These are phyloP conservation scores for Scheffersomyces lignosus DNA, from an alignment of 805 yeast species.

Conservation along the genomic window DNA sequence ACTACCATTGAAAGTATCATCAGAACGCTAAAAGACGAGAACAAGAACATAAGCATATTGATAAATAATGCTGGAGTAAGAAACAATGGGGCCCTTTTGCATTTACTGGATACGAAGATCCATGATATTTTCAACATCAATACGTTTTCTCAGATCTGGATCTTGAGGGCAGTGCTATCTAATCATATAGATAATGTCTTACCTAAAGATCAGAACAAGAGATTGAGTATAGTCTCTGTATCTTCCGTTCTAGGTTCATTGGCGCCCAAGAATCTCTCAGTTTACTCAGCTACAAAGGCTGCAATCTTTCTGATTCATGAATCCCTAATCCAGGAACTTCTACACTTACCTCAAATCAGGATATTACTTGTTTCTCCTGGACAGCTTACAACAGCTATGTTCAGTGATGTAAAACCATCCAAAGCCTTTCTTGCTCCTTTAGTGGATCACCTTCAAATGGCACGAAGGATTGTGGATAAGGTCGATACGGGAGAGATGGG, in stretches of 20 bases:
- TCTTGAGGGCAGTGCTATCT: slow-evolving; percentile 18
- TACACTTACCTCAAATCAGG: slow-evolving; percentile 21
- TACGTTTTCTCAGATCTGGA: slow-evolving; percentile 30
- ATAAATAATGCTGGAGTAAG: slow-evolving; percentile 54
- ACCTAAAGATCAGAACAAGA: slow-evolving; percentile 3
- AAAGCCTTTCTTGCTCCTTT: slow-evolving; percentile 49
- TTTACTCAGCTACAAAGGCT: slow-evolving; percentile 52
- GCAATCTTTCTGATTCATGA: slow-evolving; percentile 46
- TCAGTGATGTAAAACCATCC: slow-evolving; percentile 44
- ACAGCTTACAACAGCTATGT: slow-evolving; percentile 51
- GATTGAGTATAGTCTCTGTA: slow-evolving; percentile 40
- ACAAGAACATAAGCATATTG: slow-evolving; percentile 27
- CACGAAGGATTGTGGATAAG: slow-evolving; percentile 31
- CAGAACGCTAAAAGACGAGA: slow-evolving; percentile 3
- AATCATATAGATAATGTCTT: slow-evolving; percentile 15
- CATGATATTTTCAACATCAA: slow-evolving; percentile 29
- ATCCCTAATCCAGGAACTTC: slow-evolving; percentile 41
- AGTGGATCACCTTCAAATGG: slow-evolving; percentile 38
- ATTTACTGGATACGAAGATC: slow-evolving; percentile 20
- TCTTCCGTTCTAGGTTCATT: slow-evolving; percentile 50
- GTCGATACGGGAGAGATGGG: slow-evolving; percentile 43
- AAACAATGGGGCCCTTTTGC: slow-evolving; percentile 29
- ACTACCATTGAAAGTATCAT: slow-evolving; percentile 12
- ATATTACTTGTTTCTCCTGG: slow-evolving; percentile 49
- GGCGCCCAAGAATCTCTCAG: slow-evolving; percentile 48